Evolutionary conservation across 768 basidiomycete genomes (phyloP).

Genomic region (Psilocybe cubensis): DNA sequence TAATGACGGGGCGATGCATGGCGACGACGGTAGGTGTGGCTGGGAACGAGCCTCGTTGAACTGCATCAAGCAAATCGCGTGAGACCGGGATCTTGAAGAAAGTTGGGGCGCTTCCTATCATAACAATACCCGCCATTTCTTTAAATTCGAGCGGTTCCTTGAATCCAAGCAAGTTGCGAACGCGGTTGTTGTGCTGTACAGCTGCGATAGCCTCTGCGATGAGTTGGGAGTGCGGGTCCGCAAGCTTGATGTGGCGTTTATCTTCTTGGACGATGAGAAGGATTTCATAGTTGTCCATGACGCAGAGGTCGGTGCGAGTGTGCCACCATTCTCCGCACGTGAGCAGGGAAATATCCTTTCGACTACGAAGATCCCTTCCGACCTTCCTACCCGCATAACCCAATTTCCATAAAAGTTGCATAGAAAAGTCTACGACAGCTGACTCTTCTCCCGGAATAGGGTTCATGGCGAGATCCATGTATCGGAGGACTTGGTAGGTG

Average conservation of each 20-base stretch:
- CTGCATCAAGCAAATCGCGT: conserved; percentile 16
- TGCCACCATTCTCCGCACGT: conserved; percentile 30
- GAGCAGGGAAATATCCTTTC: conserved; percentile 27
- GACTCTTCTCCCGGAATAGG: conserved; percentile 24
- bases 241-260: conserved; percentile 10
- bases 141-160: conserved; percentile 18
- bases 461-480: conserved; percentile 26
- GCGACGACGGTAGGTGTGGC: conserved; percentile 20
- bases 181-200: conserved; percentile 28
- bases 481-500: conserved; percentile 13
- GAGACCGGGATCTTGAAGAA: conserved; percentile 35
- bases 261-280: conserved; percentile 24
- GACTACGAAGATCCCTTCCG: conserved; percentile 17
- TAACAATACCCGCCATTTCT: conserved; percentile 31
- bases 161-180: conserved; percentile 11
- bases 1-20: conserved; percentile 22
- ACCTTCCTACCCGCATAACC: conserved; percentile 21
- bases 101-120: conserved; percentile 30
- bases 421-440: conserved; percentile 38
- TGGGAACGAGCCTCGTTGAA: conserved; percentile 22
- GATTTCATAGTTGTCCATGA: conserved; percentile 23
- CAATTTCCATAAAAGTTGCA: conserved; percentile 26
- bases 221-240: conserved; percentile 17
- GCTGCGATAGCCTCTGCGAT: conserved; percentile 25
- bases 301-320: conserved; percentile 33